Evolutionary conservation across 176 grass and related monocot species (phyloP).

Genomic region (Musa acuminata): DNA sequence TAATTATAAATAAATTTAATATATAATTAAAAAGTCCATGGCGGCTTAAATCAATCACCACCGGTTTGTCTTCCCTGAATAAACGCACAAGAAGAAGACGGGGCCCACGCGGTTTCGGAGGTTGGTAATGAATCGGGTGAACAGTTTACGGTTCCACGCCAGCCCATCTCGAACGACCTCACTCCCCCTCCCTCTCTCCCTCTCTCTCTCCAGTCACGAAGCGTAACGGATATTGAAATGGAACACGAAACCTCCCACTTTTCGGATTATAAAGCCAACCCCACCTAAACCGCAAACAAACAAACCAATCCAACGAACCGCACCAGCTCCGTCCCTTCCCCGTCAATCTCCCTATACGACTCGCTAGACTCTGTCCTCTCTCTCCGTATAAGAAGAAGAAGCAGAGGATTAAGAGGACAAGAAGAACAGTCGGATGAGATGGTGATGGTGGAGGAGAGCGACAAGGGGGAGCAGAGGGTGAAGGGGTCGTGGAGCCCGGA

Average conservation of each 20-base stretch:
- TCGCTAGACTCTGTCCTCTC: too few relatives aligned
- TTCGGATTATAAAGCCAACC: background rate
- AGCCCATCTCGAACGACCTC: background rate
- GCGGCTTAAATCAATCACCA: too few relatives aligned
- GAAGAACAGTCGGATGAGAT: background rate
- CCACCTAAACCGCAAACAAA: conserved; percentile 29
- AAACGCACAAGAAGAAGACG: background rate
- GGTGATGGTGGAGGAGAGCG: background rate
- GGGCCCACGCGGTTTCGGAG: background rate
- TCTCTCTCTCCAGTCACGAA: background rate
- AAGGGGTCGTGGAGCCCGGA: conserved; percentile 89
- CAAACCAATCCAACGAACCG: conserved; percentile 26
- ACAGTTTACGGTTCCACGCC: background rate
- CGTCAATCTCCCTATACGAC: background rate
- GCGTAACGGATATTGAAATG: conserved; percentile 14
- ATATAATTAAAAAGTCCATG: too few relatives aligned
- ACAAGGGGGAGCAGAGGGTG: conserved; percentile 17
- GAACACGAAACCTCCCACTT: conserved; percentile 8
- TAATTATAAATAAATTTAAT: too few relatives aligned
- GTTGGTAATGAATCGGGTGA: background rate
- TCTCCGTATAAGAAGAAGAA: too few relatives aligned
- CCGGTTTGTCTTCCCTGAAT: too few relatives aligned
- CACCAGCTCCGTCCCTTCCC: background rate
- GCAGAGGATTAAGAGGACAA: background rate
- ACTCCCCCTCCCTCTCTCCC: too few relatives aligned